Evolutionary conservation across 164 flowering plant genomes (phyloP).

Genomic region (grape (Vitis vinifera)): ASM3070453v1 NC_081810.1:44501-45000

Average conservation of each 20-base stretch:
- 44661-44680: background rate
- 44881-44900: conserved; percentile 7
- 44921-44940: background rate
- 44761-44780: background rate
- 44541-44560: background rate
- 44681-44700: background rate
- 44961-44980: background rate
- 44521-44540: background rate
- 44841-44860: conserved; percentile 5
- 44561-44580: background rate
- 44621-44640: conserved; percentile 10
- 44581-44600: background rate
- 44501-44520: background rate
- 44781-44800: conserved; percentile 6
- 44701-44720: background rate
- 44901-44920: background rate
- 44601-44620: conserved; percentile 24
- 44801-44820: background rate
- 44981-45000: background rate
- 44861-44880: background rate
- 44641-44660: background rate
- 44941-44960: background rate
- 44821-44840: background rate
- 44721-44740: background rate
- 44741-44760: too few species aligned